Percentiles rank a stretch among this genome's conserved stretches.
phyloP scores from a whole-genome alignment of 495 filamentous ascomycete species.

The Xeromyces bisporus region DNA sequence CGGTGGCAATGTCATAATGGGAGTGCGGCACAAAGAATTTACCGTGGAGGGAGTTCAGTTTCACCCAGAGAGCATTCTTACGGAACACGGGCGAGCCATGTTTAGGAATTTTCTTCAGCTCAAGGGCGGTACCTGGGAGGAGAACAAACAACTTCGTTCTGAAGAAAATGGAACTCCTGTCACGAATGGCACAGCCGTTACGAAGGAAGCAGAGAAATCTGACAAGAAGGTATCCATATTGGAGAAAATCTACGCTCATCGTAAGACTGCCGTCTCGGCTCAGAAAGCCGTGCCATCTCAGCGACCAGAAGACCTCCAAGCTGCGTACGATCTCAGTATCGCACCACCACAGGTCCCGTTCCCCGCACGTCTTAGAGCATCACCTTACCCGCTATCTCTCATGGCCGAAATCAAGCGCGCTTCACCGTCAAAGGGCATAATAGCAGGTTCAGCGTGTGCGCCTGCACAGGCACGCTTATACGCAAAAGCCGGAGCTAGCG shows the following conservation, averaged over 20 bases:
- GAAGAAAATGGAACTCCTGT: constrained; percentile 5
- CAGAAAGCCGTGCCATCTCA: constrained; percentile 82
- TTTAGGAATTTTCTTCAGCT: constrained; percentile 80
- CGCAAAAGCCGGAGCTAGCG: constrained; percentile 82
- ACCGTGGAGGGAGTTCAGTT: constrained; percentile 91
- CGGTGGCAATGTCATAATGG: constrained; percentile 76
- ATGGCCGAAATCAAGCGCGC: constrained; percentile 96
- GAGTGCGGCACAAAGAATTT: constrained; percentile 80
- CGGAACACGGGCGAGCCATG: constrained; percentile 74
- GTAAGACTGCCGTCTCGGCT: constrained; percentile 54
- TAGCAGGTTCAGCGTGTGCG: constrained; percentile 72
- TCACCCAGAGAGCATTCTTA: constrained; percentile 93
- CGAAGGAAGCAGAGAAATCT: constrained; percentile 7
- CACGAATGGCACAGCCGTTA: constrained; percentile 10
- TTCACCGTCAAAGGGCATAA: constrained; percentile 91
- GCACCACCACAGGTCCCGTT: constrained; percentile 77
- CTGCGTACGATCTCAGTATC: constrained; percentile 65
- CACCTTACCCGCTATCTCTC: constrained; percentile 65
- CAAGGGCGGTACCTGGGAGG: constrained; percentile 78
- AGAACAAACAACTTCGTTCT: constrained; percentile 38
- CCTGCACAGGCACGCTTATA: constrained; percentile 83
- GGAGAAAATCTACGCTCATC: constrained; percentile 78
- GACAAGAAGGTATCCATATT: constrained; percentile 69
- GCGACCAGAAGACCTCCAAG: constrained; percentile 70
- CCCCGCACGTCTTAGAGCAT: constrained; percentile 57